Percentiles rank a stretch among this genome's conserved stretches.
These are phyloP conservation scores for Lipomyces chichibuensis DNA, from an alignment of 805 yeast species.

Conservation along the genomic window DNA sequence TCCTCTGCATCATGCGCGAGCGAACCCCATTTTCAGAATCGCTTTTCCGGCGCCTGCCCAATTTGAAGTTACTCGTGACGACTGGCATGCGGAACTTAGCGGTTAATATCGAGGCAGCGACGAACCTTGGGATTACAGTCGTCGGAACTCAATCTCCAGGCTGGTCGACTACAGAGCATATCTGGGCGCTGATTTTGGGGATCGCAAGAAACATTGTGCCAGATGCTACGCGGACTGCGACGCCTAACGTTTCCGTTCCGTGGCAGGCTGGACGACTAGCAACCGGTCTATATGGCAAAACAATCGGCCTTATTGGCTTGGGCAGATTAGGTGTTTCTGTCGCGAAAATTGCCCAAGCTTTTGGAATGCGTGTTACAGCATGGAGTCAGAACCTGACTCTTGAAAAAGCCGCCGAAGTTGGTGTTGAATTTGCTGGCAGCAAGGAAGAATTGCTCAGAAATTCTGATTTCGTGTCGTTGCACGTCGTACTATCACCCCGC, in stretches of 20 bases:
- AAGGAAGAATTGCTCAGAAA: constrained; percentile 31
- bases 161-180: constrained; percentile 33
- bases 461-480: constrained; percentile 36
- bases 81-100: constrained; percentile 35
- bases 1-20: constrained; percentile 36
- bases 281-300: constrained; percentile 27
- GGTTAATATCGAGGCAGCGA: constrained; percentile 34
- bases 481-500: constrained; percentile 29
- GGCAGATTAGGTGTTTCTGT: constrained; percentile 33
- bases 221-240: constrained; percentile 20
- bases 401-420: constrained; percentile 17
- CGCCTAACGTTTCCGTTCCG: constrained; percentile 14
- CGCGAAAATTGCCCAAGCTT: constrained; percentile 32
- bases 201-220: constrained; percentile 33
- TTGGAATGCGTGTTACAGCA: constrained; percentile 36
- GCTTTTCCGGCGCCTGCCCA: constrained; percentile 28
- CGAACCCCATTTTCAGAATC: constrained; percentile 32
- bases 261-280: constrained; percentile 38
- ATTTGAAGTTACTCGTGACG: constrained; percentile 35
- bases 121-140: constrained; percentile 31
- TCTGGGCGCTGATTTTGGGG: constrained; percentile 35
- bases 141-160: constrained; percentile 30
- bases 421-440: constrained; percentile 21
- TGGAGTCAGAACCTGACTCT: constrained; percentile 36
- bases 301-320: constrained; percentile 35